A percentile compares a stretch with the other conserved stretches of the same genome.
Conservation (phyloP, 2,329 filamentous ascomycete genomes). For the Hymenoscyphus linearis region DNA sequence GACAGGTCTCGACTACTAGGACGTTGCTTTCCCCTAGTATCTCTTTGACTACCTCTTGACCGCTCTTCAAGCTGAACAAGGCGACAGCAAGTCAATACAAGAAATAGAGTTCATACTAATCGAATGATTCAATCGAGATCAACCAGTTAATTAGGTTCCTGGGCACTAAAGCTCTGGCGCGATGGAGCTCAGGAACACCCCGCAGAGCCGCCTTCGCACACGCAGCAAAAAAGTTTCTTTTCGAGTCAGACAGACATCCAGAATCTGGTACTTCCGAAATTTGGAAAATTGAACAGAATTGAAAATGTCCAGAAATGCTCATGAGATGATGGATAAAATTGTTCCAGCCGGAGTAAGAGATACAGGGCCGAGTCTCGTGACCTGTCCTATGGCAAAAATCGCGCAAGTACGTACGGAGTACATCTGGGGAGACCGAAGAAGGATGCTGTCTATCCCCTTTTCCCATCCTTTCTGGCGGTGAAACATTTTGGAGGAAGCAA, state of each 20-base stretch:
- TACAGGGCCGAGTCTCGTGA: constrained; percentile 4
- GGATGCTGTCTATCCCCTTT: not conserved
- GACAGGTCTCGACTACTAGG: too few species aligned
- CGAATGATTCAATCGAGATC: not conserved
- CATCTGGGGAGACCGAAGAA: not conserved
- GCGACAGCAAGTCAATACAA: not conserved
- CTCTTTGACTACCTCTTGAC: not conserved
- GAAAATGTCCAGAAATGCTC: not conserved
- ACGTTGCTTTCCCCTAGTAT: not conserved
- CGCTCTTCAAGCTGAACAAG: not conserved
- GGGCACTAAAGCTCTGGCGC: not conserved
- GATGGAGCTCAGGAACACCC: not conserved
- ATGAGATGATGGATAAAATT: not conserved
- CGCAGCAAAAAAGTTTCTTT: not conserved
- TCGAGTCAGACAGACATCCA: not conserved
- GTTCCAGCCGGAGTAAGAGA: not conserved
- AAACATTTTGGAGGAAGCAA: constrained; percentile 10
- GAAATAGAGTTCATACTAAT: not conserved
- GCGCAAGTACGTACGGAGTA: constrained; percentile 1
- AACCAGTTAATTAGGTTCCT: too few species aligned
- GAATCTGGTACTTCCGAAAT: not conserved
- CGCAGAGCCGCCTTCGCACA: not conserved
- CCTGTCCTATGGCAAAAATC: constrained; percentile 8
- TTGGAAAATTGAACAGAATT: not conserved
- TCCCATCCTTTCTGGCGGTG: constrained; percentile 20